Conservation (phyloP, 805 yeast genomes). For the Suhomyces xylopsoci region DNA sequence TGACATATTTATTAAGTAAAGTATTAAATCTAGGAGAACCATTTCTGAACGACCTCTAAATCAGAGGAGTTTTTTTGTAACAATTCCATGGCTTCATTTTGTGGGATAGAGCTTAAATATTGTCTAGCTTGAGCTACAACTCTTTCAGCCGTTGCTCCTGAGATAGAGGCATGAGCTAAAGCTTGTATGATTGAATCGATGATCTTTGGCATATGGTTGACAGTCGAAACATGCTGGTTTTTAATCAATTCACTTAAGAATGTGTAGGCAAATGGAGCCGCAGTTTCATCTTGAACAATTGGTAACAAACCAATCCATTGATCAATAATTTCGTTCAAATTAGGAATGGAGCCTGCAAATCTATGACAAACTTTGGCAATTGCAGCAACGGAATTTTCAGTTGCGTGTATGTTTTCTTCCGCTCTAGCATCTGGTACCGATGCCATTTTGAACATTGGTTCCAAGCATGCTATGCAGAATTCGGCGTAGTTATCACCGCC, state of each 20-base stretch:
- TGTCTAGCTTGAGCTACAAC: slow-evolving; percentile 62
- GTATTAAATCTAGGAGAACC: slow-evolving; percentile 38
- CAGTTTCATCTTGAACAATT: slow-evolving; percentile 77
- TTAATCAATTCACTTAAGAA: slow-evolving; percentile 54
- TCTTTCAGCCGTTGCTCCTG: slow-evolving; percentile 68
- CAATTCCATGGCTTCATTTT: slow-evolving; percentile 61
- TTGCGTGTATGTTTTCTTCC: slow-evolving; percentile 82
- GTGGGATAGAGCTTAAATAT: slow-evolving; percentile 63
- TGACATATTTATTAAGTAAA: background rate
- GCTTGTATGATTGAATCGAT: slow-evolving; percentile 75
- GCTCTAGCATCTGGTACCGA: slow-evolving; percentile 76
- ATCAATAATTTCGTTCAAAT: slow-evolving; percentile 57
- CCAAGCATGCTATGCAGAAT: slow-evolving; percentile 66
- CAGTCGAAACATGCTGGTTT: slow-evolving; percentile 41
- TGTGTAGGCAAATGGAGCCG: slow-evolving; percentile 79
- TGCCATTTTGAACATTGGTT: slow-evolving; percentile 68
- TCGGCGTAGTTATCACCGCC: slow-evolving; percentile 65
- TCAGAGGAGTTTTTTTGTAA: slow-evolving; percentile 62
- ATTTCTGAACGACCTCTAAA: slow-evolving; percentile 56
- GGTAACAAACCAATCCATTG: slow-evolving; percentile 86
- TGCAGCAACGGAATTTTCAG: slow-evolving; percentile 80
- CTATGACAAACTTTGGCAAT: slow-evolving; percentile 79
- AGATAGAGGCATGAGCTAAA: slow-evolving; percentile 59
- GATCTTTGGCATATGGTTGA: slow-evolving; percentile 53
- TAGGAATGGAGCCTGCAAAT: slow-evolving; percentile 57